Conservation (phyloP, 176 grass and related monocot species). For the Aegilops speltoides region DNA sequence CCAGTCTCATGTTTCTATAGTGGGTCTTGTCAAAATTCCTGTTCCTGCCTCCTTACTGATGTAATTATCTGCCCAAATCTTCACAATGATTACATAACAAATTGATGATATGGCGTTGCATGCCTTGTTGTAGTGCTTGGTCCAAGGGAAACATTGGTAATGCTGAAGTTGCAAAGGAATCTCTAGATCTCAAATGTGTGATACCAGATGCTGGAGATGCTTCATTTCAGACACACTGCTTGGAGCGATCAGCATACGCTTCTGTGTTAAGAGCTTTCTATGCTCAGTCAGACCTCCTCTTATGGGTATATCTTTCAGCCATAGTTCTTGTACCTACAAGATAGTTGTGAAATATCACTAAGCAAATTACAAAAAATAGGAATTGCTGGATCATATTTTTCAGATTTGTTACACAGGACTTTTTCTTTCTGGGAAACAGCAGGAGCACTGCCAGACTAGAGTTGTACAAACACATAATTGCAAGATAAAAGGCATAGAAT, state of each 20-base stretch:
- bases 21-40: neutral
- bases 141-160: conserved; percentile 3
- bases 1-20: neutral
- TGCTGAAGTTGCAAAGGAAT: conserved; percentile 20
- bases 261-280: conserved; percentile 66
- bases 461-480: conserved; percentile 3
- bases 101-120: conserved; percentile 8
- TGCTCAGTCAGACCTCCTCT: conserved; percentile 57
- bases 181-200: neutral
- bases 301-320: conserved; percentile 44
- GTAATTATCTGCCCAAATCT: neutral
- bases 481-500: neutral
- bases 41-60: neutral
- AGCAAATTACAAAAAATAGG: conserved; percentile 8
- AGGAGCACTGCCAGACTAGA: neutral
- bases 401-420: neutral
- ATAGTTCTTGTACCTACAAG: neutral
- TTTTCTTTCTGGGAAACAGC: neutral
- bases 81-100: neutral
- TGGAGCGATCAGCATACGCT: conserved; percentile 60
- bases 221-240: conserved; percentile 62
- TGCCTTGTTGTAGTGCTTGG: conserved; percentile 20
- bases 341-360: neutral
- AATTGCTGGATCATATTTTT: neutral
- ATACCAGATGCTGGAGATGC: conserved; percentile 37